phyloP scores from a whole-genome alignment of 208 protist genomes.

The Porcisia hertigi region DNA sequence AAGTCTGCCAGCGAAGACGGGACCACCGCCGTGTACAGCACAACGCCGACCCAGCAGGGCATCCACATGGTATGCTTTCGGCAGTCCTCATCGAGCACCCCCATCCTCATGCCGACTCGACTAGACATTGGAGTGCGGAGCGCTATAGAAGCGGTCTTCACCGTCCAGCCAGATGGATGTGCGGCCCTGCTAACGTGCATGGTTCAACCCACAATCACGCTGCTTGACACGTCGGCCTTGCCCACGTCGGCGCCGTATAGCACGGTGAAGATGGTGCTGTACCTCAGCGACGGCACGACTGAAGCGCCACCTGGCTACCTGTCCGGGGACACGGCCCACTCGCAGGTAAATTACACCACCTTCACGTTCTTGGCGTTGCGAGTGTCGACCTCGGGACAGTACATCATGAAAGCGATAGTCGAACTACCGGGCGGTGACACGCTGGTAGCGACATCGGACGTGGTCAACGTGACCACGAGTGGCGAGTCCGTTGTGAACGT shows the following conservation, averaged over 20 bases:
- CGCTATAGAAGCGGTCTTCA: slow-evolving; percentile 51
- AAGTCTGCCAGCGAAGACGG: slow-evolving; percentile 38
- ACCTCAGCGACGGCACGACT: slow-evolving; percentile 35
- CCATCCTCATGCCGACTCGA: slow-evolving; percentile 36
- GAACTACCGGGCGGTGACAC: slow-evolving; percentile 45
- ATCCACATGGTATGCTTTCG: slow-evolving; percentile 72
- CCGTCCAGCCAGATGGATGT: slow-evolving; percentile 52
- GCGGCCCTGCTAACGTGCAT: slow-evolving; percentile 41
- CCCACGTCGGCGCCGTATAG: slow-evolving; percentile 43
- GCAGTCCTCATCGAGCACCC: slow-evolving; percentile 5
- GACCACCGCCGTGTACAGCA: slow-evolving; percentile 48
- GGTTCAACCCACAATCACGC: slow-evolving; percentile 59
- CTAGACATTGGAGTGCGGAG: slow-evolving; percentile 45
- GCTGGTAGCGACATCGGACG: slow-evolving; percentile 42
- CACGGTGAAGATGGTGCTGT: slow-evolving; percentile 51
- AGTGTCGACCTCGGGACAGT: slow-evolving; percentile 52
- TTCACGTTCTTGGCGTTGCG: slow-evolving; percentile 66
- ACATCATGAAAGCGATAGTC: slow-evolving; percentile 63
- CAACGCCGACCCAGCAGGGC: slow-evolving; percentile 48
- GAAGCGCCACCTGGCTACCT: slow-evolving; percentile 35
- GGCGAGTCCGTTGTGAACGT: slow-evolving; percentile 18
- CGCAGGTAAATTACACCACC: slow-evolving; percentile 33
- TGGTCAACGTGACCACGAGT: slow-evolving; percentile 41
- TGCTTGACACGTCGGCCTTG: slow-evolving; percentile 40
- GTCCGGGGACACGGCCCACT: slow-evolving; percentile 44